Percentiles rank a stretch among this genome's conserved stretches.
Evolutionary conservation across 139 green algal species (phyloP).

Genomic region (Tetradesmus lagerheimii): DNA sequence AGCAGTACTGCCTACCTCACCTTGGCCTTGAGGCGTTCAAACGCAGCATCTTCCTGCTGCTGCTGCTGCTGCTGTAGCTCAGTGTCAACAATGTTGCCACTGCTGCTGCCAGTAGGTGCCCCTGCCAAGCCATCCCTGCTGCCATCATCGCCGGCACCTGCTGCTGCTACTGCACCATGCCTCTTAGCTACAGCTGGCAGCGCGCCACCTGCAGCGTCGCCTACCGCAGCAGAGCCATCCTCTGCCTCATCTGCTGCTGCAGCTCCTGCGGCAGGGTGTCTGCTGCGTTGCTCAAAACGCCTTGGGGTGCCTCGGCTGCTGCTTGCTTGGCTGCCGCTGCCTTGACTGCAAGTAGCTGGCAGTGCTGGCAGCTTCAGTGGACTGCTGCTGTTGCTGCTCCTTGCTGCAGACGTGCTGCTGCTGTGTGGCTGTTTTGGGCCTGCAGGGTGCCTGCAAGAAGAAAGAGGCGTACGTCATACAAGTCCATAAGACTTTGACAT

Average conservation of each 20-base stretch:
- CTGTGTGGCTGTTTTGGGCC: not conserved
- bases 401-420: not conserved
- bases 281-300: not conserved
- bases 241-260: not conserved
- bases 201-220: not conserved
- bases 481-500: no score
- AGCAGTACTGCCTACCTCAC: not conserved
- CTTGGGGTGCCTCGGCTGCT: not conserved
- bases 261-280: not conserved
- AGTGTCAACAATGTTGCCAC: not conserved
- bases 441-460: constrained; percentile 22
- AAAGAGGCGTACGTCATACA: no score
- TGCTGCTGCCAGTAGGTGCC: not conserved
- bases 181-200: not conserved
- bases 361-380: constrained; percentile 16
- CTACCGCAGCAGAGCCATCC: not conserved
- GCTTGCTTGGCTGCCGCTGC: not conserved
- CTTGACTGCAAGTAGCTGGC: not conserved
- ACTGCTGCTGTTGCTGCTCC: not conserved
- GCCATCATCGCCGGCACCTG: not conserved
- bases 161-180: not conserved
- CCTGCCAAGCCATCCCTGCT: not conserved
- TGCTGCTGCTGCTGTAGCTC: constrained; percentile 24
- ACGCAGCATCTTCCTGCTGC: not conserved
- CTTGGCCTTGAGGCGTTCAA: constrained; percentile 21